phyloP scores from a whole-genome alignment of 352 stramenopile species.

The Hyaloperonospora arabidopsidis region DNA sequence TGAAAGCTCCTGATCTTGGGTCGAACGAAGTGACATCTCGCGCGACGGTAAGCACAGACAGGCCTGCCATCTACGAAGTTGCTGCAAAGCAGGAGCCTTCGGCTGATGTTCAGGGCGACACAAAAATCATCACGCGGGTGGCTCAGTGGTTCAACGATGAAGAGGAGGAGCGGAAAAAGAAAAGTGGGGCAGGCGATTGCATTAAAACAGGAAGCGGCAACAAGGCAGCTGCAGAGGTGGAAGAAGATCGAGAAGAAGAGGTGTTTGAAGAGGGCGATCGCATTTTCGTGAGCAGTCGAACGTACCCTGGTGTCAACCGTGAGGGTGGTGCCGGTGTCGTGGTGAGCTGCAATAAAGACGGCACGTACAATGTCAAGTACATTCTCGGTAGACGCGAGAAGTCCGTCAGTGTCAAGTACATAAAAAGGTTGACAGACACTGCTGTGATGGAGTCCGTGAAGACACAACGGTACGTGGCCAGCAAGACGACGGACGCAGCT shows the following conservation, averaged over 20 bases:
- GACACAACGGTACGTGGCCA: constrained; percentile 26
- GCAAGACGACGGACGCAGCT: constrained; percentile 18
- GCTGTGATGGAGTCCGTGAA: constrained; percentile 72
- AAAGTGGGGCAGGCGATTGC: constrained; percentile 9
- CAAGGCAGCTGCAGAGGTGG: constrained; percentile 13
- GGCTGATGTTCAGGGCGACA: constrained; percentile 5
- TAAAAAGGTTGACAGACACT: constrained; percentile 60
- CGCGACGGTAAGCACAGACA: constrained; percentile 5
- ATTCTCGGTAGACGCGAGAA: constrained; percentile 74
- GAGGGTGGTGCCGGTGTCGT: constrained; percentile 55
- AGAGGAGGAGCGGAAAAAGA: constrained; percentile 19
- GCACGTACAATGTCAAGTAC: constrained; percentile 80
- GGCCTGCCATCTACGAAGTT: constrained; percentile 9
- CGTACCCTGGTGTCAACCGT: constrained; percentile 74
- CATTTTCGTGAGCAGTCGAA: constrained; percentile 70
- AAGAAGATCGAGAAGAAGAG: constrained; percentile 31
- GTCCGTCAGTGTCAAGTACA: constrained; percentile 45
- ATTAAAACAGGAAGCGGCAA: constrained; percentile 8
- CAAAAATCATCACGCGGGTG: background rate
- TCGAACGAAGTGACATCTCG: constrained; percentile 18
- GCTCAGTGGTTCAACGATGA: constrained; percentile 35
- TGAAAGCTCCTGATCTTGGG: constrained; percentile 36
- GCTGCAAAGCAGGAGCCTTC: constrained; percentile 21
- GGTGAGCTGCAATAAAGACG: constrained; percentile 44
- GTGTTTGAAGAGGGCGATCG: constrained; percentile 50